These are phyloP conservation scores for Leccinum broughii DNA, from an alignment of 768 basidiomycete genomes.

Conservation along the genomic window DNA sequence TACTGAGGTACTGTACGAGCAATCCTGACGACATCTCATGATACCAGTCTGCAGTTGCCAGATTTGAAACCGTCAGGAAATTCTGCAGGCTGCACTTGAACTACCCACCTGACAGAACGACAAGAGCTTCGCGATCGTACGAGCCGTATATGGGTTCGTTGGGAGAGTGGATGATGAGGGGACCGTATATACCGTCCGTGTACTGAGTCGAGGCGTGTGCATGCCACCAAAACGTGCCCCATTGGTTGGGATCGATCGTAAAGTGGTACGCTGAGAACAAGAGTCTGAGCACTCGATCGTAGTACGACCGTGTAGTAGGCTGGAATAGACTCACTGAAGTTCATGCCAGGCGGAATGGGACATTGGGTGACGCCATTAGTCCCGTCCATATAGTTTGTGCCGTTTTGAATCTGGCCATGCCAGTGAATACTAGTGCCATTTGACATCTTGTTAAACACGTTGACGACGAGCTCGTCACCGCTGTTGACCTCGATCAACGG, in stretches of 20 bases:
- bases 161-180: conserved; percentile 46
- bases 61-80: not conserved
- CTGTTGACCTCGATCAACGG: conserved; percentile 37
- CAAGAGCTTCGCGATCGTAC: conserved; percentile 42
- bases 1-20: conserved; percentile 32
- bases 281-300: not conserved
- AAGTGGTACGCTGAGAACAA: conserved; percentile 35
- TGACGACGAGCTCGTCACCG: conserved; percentile 36
- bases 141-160: conserved; percentile 31
- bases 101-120: conserved; percentile 37
- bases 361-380: conserved; percentile 49
- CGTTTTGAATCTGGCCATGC: conserved; percentile 42
- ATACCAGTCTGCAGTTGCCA: conserved; percentile 32
- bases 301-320: not conserved
- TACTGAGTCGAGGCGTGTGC: conserved; percentile 40
- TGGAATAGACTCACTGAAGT: conserved; percentile 31
- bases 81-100: not conserved
- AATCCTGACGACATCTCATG: conserved; percentile 32
- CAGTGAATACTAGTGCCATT: conserved; percentile 37
- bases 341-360: conserved; percentile 51
- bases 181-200: conserved; percentile 52
- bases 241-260: conserved; percentile 41
- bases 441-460: conserved; percentile 34
- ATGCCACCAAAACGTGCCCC: conserved; percentile 54
- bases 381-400: conserved; percentile 52